These are phyloP conservation scores for Globisporangium polare DNA, from an alignment of 352 stramenopile species.

Conservation along the genomic window DNA sequence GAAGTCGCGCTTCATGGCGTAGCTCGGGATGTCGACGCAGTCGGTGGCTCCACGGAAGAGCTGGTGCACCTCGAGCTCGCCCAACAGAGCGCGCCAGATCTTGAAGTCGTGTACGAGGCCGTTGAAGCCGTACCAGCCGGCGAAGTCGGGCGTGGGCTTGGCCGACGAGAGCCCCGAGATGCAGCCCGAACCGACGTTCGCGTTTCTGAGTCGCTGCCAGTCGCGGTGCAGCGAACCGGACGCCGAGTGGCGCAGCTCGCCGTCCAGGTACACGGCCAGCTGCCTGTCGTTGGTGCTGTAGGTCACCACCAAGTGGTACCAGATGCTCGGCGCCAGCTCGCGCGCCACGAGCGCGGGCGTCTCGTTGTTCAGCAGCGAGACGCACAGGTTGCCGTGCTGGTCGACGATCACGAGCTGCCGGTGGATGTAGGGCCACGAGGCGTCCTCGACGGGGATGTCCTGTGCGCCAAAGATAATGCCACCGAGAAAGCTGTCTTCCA, in stretches of 20 bases:
- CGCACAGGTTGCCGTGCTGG: conserved; percentile 52
- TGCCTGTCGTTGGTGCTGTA: conserved; percentile 28
- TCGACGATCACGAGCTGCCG: conserved; percentile 63
- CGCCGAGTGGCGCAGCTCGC: conserved; percentile 40
- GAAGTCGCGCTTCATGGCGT: conserved; percentile 43
- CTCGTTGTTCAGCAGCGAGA: conserved; percentile 44
- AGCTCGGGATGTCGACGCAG: conserved; percentile 47
- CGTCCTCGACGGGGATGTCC: conserved; percentile 37
- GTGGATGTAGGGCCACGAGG: conserved; percentile 51
- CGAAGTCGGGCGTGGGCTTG: conserved; percentile 55
- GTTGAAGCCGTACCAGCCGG: conserved; percentile 70
- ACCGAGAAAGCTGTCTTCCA: conserved; percentile 45
- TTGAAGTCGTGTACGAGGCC: conserved; percentile 55
- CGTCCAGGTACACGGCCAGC: conserved; percentile 50
- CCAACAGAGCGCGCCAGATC: conserved; percentile 49
- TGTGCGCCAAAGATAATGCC: conserved; percentile 63
- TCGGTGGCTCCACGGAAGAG: conserved; percentile 58
- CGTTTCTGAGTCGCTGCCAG: conserved; percentile 41
- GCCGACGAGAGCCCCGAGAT: conserved; percentile 46
- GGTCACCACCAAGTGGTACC: conserved; percentile 66
- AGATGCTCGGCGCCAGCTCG: conserved; percentile 49
- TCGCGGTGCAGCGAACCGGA: conserved; percentile 37
- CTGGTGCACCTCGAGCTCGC: conserved; percentile 45
- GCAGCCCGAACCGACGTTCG: conserved; percentile 61
- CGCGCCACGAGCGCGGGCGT: conserved; percentile 43